These are phyloP conservation scores for Tricholoma matsutake DNA, from an alignment of 768 basidiomycete species.

Conservation along the genomic window DNA sequence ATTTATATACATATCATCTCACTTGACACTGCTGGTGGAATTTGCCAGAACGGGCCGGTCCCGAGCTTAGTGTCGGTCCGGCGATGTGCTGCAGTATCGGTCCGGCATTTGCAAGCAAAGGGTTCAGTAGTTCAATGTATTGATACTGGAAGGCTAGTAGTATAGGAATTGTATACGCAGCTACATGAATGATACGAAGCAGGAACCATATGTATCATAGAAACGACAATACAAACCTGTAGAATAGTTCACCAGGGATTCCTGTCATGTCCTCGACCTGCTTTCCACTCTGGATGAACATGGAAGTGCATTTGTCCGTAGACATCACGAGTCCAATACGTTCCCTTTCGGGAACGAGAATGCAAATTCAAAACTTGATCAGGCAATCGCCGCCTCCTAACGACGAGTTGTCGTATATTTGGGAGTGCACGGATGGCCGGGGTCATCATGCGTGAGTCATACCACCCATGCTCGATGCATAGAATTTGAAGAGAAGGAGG, in stretches of 20 bases:
- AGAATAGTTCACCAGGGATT: neutral
- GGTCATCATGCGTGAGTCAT: constrained; percentile 37
- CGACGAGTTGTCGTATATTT: constrained; percentile 29
- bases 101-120: too few species aligned
- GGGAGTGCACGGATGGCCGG: constrained; percentile 33
- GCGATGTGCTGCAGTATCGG: neutral
- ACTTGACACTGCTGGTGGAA: neutral
- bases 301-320: constrained; percentile 11
- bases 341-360: constrained; percentile 11
- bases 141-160: neutral
- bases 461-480: constrained; percentile 46
- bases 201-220: neutral
- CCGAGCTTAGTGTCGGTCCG: neutral
- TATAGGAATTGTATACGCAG: neutral
- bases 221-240: neutral
- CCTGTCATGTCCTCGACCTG: neutral
- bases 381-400: constrained; percentile 30
- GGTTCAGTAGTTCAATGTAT: neutral
- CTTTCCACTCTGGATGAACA: constrained; percentile 7
- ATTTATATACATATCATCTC: too few species aligned
- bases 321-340: constrained; percentile 6
- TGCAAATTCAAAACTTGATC: constrained; percentile 33
- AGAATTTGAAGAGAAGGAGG: constrained; percentile 38
- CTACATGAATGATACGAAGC: neutral
- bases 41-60: neutral